A percentile compares a stretch with the other conserved stretches of the same genome.
These are phyloP conservation scores for Chimonanthus salicifolius DNA, from an alignment of 164 flowering plant species.

Conservation along the genomic window DNA sequence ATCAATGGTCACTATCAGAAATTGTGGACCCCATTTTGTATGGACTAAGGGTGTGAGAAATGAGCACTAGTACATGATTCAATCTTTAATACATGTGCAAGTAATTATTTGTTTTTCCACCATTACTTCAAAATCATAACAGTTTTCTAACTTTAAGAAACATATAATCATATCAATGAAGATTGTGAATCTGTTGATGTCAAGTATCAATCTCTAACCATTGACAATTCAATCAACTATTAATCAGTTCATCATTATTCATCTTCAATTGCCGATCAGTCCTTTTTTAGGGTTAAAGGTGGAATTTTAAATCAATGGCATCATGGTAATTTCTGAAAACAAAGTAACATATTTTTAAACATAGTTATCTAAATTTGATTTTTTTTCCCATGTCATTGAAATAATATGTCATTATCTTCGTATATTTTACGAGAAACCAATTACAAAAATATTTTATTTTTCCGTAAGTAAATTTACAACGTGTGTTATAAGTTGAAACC, in stretches of 20 bases:
- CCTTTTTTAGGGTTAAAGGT: background rate
- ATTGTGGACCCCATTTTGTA: background rate
- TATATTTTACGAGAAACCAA: too few species aligned
- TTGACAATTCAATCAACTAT: constrained; percentile 27
- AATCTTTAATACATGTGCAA: background rate
- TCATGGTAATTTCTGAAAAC: background rate
- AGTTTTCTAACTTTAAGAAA: constrained; percentile 32
- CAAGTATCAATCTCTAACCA: background rate
- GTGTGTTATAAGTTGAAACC: too few species aligned
- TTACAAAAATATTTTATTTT: too few species aligned
- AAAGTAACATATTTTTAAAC: background rate
- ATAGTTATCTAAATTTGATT: background rate
- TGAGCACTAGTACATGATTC: too few species aligned
- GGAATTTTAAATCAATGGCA: background rate
- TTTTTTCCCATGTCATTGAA: constrained; percentile 1
- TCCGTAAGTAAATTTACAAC: too few species aligned
- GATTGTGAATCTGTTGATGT: background rate
- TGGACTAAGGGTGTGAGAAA: background rate
- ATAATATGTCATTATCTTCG: background rate
- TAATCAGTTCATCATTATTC: constrained; percentile 27
- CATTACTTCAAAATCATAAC: constrained; percentile 5
- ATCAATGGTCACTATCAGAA: background rate
- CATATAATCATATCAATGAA: constrained; percentile 30
- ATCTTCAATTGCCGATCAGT: constrained; percentile 1
- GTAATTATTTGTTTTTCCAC: constrained; percentile 1